These are phyloP conservation scores for Deuterostichococcus epilithicus DNA, from an alignment of 139 green algal genomes.

Conservation along the genomic window DNA sequence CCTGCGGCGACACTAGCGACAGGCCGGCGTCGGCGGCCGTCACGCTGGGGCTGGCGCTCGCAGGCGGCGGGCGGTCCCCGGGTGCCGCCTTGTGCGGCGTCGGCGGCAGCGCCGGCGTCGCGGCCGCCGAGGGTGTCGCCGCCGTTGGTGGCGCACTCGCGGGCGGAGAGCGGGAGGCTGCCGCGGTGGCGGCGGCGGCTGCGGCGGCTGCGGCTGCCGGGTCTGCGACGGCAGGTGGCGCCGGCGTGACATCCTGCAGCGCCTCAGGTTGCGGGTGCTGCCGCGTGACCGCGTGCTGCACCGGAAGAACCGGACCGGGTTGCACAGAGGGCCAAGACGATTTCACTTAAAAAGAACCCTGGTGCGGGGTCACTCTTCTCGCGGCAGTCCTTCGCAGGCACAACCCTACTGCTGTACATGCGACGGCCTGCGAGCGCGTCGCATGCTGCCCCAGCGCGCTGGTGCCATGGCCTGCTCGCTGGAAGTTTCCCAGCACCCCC, in stretches of 20 bases:
- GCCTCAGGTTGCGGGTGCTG: not conserved
- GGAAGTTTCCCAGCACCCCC: no score
- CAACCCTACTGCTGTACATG: no score
- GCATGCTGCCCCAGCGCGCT: no score
- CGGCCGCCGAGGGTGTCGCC: not conserved
- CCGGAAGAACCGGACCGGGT: not conserved
- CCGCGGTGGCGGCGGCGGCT: not conserved
- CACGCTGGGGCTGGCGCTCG: not conserved
- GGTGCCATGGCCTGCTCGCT: no score
- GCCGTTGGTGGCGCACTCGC: not conserved
- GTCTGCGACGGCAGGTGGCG: no score
- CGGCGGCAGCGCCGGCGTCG: not conserved
- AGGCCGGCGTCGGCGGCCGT: not conserved
- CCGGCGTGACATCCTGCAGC: not conserved
- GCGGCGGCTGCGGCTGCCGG: no score
- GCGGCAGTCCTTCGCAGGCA: no score
- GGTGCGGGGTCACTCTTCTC: no score
- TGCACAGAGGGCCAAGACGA: no score
- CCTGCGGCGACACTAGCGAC: not conserved
- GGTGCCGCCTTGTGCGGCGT: not conserved
- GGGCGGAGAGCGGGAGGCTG: not conserved
- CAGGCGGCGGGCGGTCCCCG: no score
- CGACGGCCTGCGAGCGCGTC: no score
- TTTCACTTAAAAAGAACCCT: no score
- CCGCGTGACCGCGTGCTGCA: not conserved